These are phyloP conservation scores for Paraphoma sp. DNA, from an alignment of 2,329 filamentous ascomycete species.

Conservation along the genomic window DNA sequence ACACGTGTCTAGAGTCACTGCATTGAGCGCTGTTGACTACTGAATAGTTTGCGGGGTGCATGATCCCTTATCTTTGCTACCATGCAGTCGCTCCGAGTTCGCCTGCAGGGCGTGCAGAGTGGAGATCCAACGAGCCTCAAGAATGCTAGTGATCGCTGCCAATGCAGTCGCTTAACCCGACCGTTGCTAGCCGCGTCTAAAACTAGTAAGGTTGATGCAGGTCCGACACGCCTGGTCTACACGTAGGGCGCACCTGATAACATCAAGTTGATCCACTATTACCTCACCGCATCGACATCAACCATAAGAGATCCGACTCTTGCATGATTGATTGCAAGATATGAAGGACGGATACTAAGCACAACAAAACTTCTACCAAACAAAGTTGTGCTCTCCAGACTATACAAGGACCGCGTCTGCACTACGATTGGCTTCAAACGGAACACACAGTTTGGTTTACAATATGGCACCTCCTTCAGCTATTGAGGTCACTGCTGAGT, in stretches of 20 bases:
- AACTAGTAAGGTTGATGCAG: slow-evolving; percentile 26
- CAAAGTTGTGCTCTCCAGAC: not conserved
- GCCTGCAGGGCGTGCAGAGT: slow-evolving; percentile 20
- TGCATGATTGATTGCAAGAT: not conserved
- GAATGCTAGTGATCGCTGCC: slow-evolving; percentile 1
- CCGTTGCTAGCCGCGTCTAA: slow-evolving; percentile 42
- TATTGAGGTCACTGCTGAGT: slow-evolving; percentile 52
- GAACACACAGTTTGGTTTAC: not conserved
- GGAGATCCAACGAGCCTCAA: not conserved
- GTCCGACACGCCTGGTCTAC: slow-evolving; percentile 25
- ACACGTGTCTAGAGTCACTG: no score
- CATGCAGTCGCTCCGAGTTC: slow-evolving; percentile 8
- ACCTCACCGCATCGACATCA: not conserved
- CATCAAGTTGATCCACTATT: not conserved
- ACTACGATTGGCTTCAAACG: no score
- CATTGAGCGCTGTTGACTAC: not conserved
- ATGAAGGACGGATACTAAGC: not conserved
- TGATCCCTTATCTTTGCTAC: not conserved
- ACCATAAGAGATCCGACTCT: not conserved
- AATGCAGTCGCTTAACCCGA: slow-evolving; percentile 31
- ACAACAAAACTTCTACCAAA: not conserved
- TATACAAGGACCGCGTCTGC: no score
- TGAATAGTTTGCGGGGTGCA: not conserved
- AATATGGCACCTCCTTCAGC: slow-evolving; percentile 44
- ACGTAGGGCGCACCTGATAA: slow-evolving; percentile 30